These are phyloP conservation scores for Acacia confusa DNA, from an alignment of 306 rosid species.

Conservation along the genomic window DNA sequence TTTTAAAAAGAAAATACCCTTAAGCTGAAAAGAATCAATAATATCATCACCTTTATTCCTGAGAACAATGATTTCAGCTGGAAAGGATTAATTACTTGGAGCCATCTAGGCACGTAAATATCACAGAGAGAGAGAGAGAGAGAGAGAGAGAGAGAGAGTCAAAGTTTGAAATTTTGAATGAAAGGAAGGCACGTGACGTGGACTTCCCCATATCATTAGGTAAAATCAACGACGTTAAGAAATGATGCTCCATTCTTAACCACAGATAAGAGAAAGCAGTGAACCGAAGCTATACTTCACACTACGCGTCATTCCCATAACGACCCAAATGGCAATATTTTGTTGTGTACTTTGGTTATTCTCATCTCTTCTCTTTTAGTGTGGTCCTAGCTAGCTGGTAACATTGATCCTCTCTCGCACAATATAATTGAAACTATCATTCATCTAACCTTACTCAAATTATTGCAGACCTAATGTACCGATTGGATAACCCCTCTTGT, in stretches of 20 bases:
- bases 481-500: slow-evolving; percentile 18
- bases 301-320: slow-evolving; percentile 22
- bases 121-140: not conserved
- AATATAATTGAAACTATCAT: slow-evolving; percentile 4
- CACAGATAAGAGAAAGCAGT: slow-evolving; percentile 30
- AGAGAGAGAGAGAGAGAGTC: not conserved
- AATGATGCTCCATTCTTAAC: slow-evolving; percentile 24
- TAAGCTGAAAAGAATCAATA: not conserved
- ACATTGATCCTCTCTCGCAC: not conserved
- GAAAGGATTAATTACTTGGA: not conserved
- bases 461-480: slow-evolving; percentile 39
- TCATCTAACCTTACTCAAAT: slow-evolving; percentile 24
- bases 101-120: not conserved
- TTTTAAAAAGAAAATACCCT: not conserved
- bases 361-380: slow-evolving; percentile 15
- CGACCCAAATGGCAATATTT: slow-evolving; percentile 28
- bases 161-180: not conserved
- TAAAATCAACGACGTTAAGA: slow-evolving; percentile 21
- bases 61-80: not conserved
- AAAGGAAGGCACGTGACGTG: slow-evolving; percentile 32
- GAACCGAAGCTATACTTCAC: not conserved
- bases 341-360: not conserved
- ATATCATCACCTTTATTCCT: not conserved
- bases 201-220: slow-evolving; percentile 30
- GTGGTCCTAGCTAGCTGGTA: slow-evolving; percentile 37